Percentiles rank a stretch among this genome's conserved stretches.
These are phyloP conservation scores for Cinnamomum chago DNA, from an alignment of 164 flowering plant genomes.

Conservation along the genomic window DNA sequence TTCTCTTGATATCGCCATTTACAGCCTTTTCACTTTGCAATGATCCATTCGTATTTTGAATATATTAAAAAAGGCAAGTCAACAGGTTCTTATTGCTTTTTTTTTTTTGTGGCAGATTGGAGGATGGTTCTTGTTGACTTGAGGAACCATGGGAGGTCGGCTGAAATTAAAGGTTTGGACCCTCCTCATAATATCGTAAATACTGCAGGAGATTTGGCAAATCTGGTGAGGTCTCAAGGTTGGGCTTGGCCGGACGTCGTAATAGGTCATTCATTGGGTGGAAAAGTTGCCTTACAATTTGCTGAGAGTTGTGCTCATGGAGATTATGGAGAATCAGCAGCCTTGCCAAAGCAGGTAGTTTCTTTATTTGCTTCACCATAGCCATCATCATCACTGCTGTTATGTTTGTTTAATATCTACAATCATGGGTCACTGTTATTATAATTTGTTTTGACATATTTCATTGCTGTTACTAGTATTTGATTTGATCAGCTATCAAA, in stretches of 20 bases:
- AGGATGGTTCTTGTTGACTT: slow-evolving; percentile 87
- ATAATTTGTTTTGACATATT: background rate
- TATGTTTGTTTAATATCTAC: background rate
- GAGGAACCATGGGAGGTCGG: slow-evolving; percentile 90
- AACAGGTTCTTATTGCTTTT: background rate
- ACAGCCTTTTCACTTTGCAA: background rate
- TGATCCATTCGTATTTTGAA: background rate
- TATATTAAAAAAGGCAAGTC: background rate
- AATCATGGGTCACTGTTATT: background rate
- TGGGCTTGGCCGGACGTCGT: slow-evolving; percentile 98
- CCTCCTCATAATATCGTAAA: slow-evolving; percentile 81
- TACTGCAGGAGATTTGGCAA: slow-evolving; percentile 82
- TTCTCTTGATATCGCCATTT: background rate
- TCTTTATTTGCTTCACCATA: background rate
- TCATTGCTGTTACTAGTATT: background rate
- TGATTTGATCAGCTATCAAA: background rate
- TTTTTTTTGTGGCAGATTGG: slow-evolving; percentile 33
- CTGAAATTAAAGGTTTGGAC: slow-evolving; percentile 44
- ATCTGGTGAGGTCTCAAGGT: slow-evolving; percentile 53
- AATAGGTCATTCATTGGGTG: slow-evolving; percentile 95
- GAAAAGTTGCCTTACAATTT: slow-evolving; percentile 80
- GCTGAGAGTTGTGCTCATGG: slow-evolving; percentile 65
- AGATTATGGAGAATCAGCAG: slow-evolving; percentile 57
- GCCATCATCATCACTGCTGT: background rate
- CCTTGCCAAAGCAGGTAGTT: slow-evolving; percentile 69